Conservation (phyloP, 2,329 filamentous ascomycete species). For the Aspergillus sp. region DNA sequence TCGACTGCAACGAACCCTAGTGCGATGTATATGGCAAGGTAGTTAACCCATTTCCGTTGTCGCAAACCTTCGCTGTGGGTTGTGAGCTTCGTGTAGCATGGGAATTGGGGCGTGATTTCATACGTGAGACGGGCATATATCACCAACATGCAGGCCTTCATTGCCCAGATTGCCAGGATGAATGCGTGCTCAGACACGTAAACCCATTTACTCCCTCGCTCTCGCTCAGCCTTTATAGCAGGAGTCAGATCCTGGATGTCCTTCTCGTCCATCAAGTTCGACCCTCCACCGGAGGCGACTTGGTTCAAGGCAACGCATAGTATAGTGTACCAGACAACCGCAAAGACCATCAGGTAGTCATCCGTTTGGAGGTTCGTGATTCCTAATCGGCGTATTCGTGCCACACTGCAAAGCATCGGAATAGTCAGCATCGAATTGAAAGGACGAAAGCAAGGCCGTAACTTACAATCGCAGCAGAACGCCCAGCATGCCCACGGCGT, state of each 20-base stretch:
- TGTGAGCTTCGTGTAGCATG: not conserved
- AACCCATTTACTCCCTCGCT: conserved; percentile 61
- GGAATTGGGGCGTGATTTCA: conserved; percentile 2
- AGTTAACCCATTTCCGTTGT: conserved; percentile 38
- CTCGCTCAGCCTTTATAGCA: conserved; percentile 42
- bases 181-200: conserved; percentile 63
- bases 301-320: conserved; percentile 56
- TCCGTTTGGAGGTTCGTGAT: conserved; percentile 54
- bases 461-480: conserved; percentile 41
- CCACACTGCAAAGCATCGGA: conserved; percentile 27
- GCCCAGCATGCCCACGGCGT: conserved; percentile 38
- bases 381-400: conserved; percentile 44
- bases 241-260: conserved; percentile 49
- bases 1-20: conserved; percentile 51
- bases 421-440: conserved; percentile 1
- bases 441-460: conserved; percentile 13
- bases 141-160: conserved; percentile 55
- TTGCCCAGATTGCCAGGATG: conserved; percentile 53
- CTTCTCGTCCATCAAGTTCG: conserved; percentile 58
- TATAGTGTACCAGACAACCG: conserved; percentile 56
- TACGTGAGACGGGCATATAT: conserved; percentile 54
- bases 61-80: conserved; percentile 29
- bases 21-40: conserved; percentile 43
- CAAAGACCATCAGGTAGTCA: conserved; percentile 57
- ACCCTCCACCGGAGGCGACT: conserved; percentile 55